These are phyloP conservation scores for Beverwykella pulmonaria DNA, from an alignment of 495 filamentous ascomycete species.

Conservation along the genomic window DNA sequence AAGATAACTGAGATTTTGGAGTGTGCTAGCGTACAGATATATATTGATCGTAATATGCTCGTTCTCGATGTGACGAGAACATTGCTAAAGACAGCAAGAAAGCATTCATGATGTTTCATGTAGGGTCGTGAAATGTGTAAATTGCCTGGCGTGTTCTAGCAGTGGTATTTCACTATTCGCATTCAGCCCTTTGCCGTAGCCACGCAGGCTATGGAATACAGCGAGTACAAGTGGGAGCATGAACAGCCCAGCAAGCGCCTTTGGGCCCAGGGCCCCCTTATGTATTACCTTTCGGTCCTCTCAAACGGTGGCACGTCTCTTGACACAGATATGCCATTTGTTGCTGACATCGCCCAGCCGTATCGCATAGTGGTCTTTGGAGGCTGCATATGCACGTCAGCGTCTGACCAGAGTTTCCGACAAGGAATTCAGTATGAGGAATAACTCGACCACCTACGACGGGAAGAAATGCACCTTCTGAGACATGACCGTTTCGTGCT, in stretches of 20 bases:
- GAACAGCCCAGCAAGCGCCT: slow-evolving; percentile 30
- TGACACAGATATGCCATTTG: background rate
- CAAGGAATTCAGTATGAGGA: too few species aligned
- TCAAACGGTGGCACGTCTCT: background rate
- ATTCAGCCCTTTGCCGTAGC: background rate
- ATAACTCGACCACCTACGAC: too few species aligned
- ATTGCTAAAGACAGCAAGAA: slow-evolving; percentile 32
- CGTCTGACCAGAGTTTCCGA: too few species aligned
- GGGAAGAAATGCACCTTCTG: too few species aligned
- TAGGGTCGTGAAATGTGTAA: slow-evolving; percentile 15
- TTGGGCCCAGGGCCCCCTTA: slow-evolving; percentile 15
- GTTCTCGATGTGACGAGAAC: slow-evolving; percentile 21
- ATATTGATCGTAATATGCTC: slow-evolving; percentile 31
- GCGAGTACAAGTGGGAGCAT: slow-evolving; percentile 29
- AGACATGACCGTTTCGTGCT: too few species aligned
- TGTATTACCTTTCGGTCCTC: background rate
- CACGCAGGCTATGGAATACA: slow-evolving; percentile 9
- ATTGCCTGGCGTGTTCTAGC: slow-evolving; percentile 2
- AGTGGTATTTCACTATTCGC: background rate
- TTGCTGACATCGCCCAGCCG: too few species aligned
- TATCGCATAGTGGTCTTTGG: too few species aligned
- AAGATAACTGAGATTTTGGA: slow-evolving; percentile 19
- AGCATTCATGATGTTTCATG: slow-evolving; percentile 32
- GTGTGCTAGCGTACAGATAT: slow-evolving; percentile 39
- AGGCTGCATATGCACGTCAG: too few species aligned